Conservation (phyloP, 768 basidiomycete genomes). For the Hygrophorus russula region DNA sequence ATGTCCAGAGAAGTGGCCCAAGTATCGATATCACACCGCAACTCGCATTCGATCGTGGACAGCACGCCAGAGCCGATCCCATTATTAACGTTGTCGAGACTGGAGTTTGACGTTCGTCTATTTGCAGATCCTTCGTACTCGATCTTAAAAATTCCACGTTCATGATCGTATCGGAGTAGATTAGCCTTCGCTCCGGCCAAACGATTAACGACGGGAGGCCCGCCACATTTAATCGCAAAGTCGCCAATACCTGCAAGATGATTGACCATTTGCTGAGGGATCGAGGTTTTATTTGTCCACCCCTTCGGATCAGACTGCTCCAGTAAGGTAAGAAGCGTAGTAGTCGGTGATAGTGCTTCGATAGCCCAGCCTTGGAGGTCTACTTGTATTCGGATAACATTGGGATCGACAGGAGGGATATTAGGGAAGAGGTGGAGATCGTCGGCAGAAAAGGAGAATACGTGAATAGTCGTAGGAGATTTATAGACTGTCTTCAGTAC, state of each 20-base stretch:
- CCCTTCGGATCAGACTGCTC: constrained; percentile 97
- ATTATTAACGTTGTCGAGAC: constrained; percentile 13
- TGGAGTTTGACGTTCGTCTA: constrained; percentile 23
- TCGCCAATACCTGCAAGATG: constrained; percentile 88
- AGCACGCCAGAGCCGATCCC: constrained; percentile 20
- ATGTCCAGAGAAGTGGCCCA: constrained; percentile 81
- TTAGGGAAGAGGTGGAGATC: constrained; percentile 79
- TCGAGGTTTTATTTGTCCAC: constrained; percentile 91
- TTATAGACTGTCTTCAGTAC: constrained; percentile 95
- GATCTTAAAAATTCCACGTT: constrained; percentile 66
- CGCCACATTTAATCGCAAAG: constrained; percentile 90
- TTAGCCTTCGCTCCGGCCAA: constrained; percentile 68
- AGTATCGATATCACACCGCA: constrained; percentile 85
- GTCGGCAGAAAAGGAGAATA: constrained; percentile 91
- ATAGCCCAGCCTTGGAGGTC: constrained; percentile 99
- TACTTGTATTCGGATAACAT: constrained; percentile 86
- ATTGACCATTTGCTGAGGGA: constrained; percentile 89
- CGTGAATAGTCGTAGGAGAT: constrained; percentile 87
- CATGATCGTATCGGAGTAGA: constrained; percentile 77
- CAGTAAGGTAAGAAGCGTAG: constrained; percentile 84
- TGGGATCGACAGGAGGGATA: constrained; percentile 55
- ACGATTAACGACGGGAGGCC: constrained; percentile 85
- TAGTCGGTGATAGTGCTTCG: constrained; percentile 88
- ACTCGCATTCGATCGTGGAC: constrained; percentile 73
- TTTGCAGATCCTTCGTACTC: constrained; percentile 68